Evolutionary conservation across 345 rosid genomes (phyloP).

Genomic region (Eucalyptus paniculata): DNA sequence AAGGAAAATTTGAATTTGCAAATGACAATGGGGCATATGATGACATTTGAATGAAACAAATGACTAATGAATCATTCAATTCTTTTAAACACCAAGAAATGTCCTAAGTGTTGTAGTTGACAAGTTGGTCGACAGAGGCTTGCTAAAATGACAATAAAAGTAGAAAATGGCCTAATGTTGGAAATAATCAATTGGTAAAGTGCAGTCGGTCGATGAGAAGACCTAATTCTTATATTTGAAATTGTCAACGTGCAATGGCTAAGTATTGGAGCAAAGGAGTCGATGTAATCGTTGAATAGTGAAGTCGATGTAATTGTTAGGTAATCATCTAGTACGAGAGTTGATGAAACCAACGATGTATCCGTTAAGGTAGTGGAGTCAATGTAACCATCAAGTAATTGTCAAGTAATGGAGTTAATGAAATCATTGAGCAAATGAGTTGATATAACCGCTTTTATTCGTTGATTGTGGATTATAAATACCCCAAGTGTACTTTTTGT

Average conservation of each 20-base stretch:
- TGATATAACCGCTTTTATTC: no score
- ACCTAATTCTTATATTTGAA: background rate
- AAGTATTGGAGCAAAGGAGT: background rate
- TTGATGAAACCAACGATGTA: no score
- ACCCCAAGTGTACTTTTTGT: background rate
- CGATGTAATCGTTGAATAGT: no score
- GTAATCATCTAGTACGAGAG: background rate
- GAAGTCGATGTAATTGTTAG: background rate
- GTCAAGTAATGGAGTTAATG: background rate
- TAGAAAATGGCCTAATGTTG: background rate
- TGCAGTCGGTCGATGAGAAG: rapidly evolving
- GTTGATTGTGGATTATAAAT: background rate
- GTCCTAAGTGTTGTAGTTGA: background rate
- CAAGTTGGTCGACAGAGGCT: background rate
- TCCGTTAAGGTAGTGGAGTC: background rate
- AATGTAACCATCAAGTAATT: background rate
- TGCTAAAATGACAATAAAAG: background rate
- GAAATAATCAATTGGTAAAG: background rate
- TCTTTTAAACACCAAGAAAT: background rate
- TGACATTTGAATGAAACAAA: no score
- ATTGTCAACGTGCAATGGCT: background rate
- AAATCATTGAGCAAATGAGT: rapidly evolving
- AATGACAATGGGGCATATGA: background rate
- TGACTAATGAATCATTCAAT: no score
- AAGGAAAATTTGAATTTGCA: background rate